phyloP scores from a whole-genome alignment of 768 basidiomycete species.

The Suillus subaureus region DNA sequence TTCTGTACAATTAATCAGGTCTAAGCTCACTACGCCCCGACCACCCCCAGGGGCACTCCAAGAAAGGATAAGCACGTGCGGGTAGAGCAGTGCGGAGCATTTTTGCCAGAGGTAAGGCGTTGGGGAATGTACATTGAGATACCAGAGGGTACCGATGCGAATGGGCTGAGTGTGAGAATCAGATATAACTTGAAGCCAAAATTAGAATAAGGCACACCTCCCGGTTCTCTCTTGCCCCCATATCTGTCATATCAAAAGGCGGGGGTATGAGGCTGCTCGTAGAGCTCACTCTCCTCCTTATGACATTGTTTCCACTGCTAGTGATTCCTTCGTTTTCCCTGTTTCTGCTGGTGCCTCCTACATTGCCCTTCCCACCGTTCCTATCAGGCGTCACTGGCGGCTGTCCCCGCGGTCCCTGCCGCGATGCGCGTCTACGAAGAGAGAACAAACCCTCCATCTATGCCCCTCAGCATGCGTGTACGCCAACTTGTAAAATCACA shows the following conservation, averaged over 20 bases:
- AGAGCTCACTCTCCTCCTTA: constrained; percentile 17
- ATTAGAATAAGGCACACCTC: constrained; percentile 39
- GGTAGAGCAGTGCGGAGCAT: constrained; percentile 81
- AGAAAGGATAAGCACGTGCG: constrained; percentile 80
- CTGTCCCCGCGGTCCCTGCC: constrained; percentile 21
- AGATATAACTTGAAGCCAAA: constrained; percentile 9
- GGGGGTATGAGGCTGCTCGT: constrained; percentile 42
- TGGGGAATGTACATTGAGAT: constrained; percentile 86
- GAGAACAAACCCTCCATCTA: constrained; percentile 33
- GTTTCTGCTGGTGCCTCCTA: constrained; percentile 11
- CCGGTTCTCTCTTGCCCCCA: constrained; percentile 43
- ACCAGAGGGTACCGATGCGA: constrained; percentile 86
- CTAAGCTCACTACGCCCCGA: constrained; percentile 82
- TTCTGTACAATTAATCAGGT: constrained; percentile 83
- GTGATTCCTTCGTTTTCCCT: background rate
- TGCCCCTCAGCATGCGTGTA: background rate
- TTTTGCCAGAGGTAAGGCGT: constrained; percentile 81
- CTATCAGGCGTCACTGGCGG: constrained; percentile 10
- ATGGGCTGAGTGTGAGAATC: constrained; percentile 61
- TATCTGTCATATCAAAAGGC: constrained; percentile 49
- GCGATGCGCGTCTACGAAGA: constrained; percentile 34
- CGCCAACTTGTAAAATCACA: background rate
- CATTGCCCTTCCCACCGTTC: constrained; percentile 17
- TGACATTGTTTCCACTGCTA: background rate
- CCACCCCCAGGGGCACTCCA: constrained; percentile 88